phyloP scores from a whole-genome alignment of 306 rosid genomes.

The Malus domestica region DNA sequence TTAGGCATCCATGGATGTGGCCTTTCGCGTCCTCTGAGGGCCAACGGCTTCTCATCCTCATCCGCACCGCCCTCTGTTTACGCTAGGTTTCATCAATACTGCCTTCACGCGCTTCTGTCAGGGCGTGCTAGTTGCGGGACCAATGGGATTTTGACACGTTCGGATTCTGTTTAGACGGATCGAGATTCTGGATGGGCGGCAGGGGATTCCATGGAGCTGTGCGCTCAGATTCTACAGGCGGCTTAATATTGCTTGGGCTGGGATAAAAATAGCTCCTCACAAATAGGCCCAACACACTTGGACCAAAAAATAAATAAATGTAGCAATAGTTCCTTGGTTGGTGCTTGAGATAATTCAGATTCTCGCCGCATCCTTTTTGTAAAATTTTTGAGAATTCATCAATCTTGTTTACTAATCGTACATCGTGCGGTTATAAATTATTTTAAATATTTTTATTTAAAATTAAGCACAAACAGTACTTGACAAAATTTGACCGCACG shows the following conservation, averaged over 20 bases:
- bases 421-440: no score
- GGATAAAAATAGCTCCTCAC: neutral
- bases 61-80: neutral
- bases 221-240: neutral
- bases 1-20: neutral
- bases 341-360: neutral
- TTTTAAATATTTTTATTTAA: no score
- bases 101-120: neutral
- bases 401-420: no score
- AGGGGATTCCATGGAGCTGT: neutral
- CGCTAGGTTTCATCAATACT: neutral
- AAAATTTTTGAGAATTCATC: accelerated
- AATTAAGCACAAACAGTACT: no score
- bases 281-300: neutral
- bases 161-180: no score
- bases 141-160: neutral
- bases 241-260: neutral
- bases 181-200: conserved; percentile 3
- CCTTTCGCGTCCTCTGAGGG: conserved; percentile 12
- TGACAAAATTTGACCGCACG: no score
- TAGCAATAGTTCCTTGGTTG: no score
- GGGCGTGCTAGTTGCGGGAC: neutral
- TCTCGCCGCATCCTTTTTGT: no score
- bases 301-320: no score
- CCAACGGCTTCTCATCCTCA: neutral